Base-by-base conservation (phyloP, 805 yeast genomes). In the Saturnispora sekii region DNA sequence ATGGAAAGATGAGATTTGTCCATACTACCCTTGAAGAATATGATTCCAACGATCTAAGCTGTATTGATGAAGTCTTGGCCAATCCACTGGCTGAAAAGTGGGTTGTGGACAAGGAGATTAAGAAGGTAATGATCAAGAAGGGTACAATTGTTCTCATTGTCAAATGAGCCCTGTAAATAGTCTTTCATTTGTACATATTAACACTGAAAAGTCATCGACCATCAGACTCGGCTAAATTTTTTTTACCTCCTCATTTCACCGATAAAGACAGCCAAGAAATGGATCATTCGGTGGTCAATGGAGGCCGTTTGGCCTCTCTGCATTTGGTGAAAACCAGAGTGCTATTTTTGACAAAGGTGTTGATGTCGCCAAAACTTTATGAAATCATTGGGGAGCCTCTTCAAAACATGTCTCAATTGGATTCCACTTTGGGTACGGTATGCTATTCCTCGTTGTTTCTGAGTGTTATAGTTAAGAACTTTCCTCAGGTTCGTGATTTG, bases 1-100 rank as follows among this genome's bases (percentile, higher is more conserved):
- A 88, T 57, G 95, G 95, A 4, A 81, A 77, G 55, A 71, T 74
- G 62, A 73, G 81, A 52, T 74, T 75, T 48, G 65, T 66, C 14
- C 66, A 58, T 47, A 46, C 48, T 2, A 45, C 59, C 1, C 52
- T 55, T 2, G 67, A 65, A 37, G 61, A 64, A 2, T 62, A 79
- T 32, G 50, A 62, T 9, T 53, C 63, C 10, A 54, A 63, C 37
- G 58, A 62, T 15, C 68, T 65, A 3, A 56, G 55, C 4, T 63
- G 76, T 14, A 48, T 74, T 17, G 60, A 63, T 10, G 64, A 60
- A 12, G 45, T 77, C 3, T 41, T 59, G 38, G 41, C 50, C 2
- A 53, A 64, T 6, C 62, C 61, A 11, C 64, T 61, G 1, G 74
- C 74, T 5, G 50, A 59, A 28, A 69, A 70, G 44, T 72, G 69